A percentile compares a stretch with the other conserved stretches of the same genome.
phyloP scores from a whole-genome alignment of 805 yeast species.

The Pichia californica region DNA sequence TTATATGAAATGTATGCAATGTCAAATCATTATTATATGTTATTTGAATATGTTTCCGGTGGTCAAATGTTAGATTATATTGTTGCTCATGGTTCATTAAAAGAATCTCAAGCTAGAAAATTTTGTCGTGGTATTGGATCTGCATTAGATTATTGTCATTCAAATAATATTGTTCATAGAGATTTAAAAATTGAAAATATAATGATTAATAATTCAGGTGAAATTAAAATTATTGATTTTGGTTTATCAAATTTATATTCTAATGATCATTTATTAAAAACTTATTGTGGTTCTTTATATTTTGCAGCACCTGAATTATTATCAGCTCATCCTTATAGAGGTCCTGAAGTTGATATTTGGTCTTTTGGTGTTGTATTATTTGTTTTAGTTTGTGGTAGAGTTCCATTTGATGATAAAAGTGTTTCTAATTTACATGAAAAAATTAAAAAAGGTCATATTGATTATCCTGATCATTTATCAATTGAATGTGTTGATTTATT shows the following conservation, averaged over 20 bases:
- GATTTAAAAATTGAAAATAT: conserved; percentile 95
- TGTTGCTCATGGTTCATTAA: conserved; percentile 89
- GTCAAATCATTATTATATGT: conserved; percentile 95
- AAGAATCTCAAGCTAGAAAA: conserved; percentile 89
- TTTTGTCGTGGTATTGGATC: conserved; percentile 93
- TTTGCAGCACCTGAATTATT: conserved; percentile 98
- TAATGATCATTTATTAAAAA: conserved; percentile 64
- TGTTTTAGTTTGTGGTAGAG: conserved; percentile 95
- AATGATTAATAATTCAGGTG: conserved; percentile 89
- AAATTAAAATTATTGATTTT: conserved; percentile 91
- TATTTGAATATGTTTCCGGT: conserved; percentile 94
- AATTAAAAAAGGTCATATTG: conserved; percentile 87
- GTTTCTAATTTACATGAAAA: conserved; percentile 89
- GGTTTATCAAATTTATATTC: conserved; percentile 88
- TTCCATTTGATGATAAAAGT: conserved; percentile 94
- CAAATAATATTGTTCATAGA: conserved; percentile 91
- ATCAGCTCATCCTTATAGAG: conserved; percentile 85
- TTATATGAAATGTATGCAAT: conserved; percentile 90
- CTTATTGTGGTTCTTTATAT: conserved; percentile 94
- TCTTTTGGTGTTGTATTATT: conserved; percentile 94
- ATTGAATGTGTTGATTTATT: conserved; percentile 74
- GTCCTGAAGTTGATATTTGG: conserved; percentile 99
- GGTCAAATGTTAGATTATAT: conserved; percentile 97
- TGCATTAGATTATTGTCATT: conserved; percentile 90
- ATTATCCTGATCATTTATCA: conserved; percentile 79